Evolutionary conservation across 2,329 filamentous ascomycete genomes (phyloP), one percentile per base, ranked within the genome.

Genomic region (Harringtonia aguacate): DNA sequence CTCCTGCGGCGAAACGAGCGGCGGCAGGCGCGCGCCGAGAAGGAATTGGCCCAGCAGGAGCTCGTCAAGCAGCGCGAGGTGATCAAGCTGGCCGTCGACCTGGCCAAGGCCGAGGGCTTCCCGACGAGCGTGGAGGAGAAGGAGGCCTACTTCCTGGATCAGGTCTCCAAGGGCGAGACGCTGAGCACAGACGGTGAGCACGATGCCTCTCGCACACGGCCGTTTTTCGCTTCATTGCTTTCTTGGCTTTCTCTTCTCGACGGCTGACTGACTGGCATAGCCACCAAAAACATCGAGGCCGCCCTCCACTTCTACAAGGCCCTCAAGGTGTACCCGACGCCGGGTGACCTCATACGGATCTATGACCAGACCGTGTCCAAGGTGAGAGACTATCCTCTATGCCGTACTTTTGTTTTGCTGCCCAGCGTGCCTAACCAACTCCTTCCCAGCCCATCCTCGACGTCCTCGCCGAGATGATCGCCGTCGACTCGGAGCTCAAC

Each of bases 281-380:
- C 81, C 54, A 67, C 77, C 53, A 77, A 81, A 59, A 70, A 75
- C 34, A 65, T 95, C 47, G 89, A 95, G 53, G 86, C 92, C 41
- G 90, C 92, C 39, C 71, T 97, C 48, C 87, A 86, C 64, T 98
- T 98, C 70, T 98, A 97, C 78, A 94, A 89, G 75, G 92, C 89
- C 36, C 77, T 98, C 54, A 98, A 98, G 77, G 92, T 97, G 55
- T 98, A 98, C 69, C 92, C 92, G 42, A 84, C 86, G 57, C 92
- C 90, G 13, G 77, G 82, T 56, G 92, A 97, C 60, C 73, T 98
- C 56, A 95, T 98, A 63, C 78, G 77, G 58, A 95, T 98, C 65
- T 98, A 98, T 67, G 92, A 98, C 66, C 95, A 94, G 78, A 97
- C 92, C 28, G 89, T 97, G 37, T 84, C 90, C 56, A 95, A 95